Conservation (phyloP, 139 green algal species). For the Picochlorum sp. region DNA sequence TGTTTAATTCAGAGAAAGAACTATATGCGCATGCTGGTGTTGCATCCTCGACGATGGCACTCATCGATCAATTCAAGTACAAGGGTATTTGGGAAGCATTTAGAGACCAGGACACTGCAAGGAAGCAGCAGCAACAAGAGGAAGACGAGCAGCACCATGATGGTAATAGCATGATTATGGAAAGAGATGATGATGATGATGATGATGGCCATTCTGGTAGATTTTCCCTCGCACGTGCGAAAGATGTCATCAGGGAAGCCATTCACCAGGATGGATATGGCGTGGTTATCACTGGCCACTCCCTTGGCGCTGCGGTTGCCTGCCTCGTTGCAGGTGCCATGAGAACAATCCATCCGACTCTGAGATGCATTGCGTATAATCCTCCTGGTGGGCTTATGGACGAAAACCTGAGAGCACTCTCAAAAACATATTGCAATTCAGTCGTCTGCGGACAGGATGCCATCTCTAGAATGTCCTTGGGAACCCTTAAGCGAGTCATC, state of each 20-base stretch:
- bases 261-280: slow-evolving; percentile 27
- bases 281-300: slow-evolving; percentile 59
- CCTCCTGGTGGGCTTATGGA: slow-evolving; percentile 39
- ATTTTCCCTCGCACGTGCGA: background rate
- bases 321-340: slow-evolving; percentile 54
- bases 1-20: slow-evolving; percentile 8
- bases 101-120: no score
- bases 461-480: slow-evolving; percentile 49
- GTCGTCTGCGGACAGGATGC: slow-evolving; percentile 47
- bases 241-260: slow-evolving; percentile 6
- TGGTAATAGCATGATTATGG: no score
- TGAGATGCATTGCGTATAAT: slow-evolving; percentile 48
- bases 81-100: slow-evolving; percentile 8
- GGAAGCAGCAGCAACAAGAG: no score
- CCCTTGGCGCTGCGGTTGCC: slow-evolving; percentile 53
- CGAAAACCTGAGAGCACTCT: slow-evolving; percentile 9
- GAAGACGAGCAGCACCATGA: no score
- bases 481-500: slow-evolving; percentile 33
- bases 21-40: slow-evolving; percentile 44
- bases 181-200: no score
- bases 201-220: no score
- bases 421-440: slow-evolving; percentile 30
- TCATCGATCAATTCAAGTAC: slow-evolving; percentile 19
- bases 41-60: slow-evolving; percentile 36
- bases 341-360: slow-evolving; percentile 24